A percentile compares a stretch with the other conserved stretches of the same genome.
Conservation (phyloP, 83 land plant genomes). For the Isoetes engelmannii region DNA sequence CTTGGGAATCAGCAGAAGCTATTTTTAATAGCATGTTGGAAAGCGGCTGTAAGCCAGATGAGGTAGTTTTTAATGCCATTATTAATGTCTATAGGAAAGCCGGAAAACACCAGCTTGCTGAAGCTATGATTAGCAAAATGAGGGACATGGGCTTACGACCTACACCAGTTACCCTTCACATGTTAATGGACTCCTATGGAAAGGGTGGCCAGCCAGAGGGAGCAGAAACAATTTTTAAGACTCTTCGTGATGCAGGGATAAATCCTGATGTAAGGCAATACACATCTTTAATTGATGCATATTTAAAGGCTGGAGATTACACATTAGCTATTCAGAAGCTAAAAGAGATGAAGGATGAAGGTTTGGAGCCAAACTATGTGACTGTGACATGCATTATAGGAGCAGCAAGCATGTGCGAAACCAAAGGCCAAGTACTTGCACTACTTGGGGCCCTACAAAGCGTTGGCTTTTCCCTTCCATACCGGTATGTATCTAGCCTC, state of each 20-base stretch:
- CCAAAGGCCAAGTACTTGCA: constrained; percentile 42
- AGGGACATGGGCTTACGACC: constrained; percentile 59
- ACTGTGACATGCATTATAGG: constrained; percentile 81
- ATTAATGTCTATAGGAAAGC: constrained; percentile 61
- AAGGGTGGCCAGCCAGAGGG: constrained; percentile 55
- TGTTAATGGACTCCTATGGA: constrained; percentile 77
- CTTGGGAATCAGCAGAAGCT: constrained; percentile 49
- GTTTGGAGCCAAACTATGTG: constrained; percentile 62
- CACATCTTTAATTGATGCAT: constrained; percentile 65
- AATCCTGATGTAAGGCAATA: constrained; percentile 49
- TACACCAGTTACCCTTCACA: constrained; percentile 60
- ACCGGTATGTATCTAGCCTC: constrained; percentile 43
- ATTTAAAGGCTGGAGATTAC: constrained; percentile 66
- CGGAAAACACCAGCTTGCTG: constrained; percentile 48
- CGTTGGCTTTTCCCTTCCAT: constrained; percentile 74
- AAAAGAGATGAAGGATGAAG: constrained; percentile 54
- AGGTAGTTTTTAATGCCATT: constrained; percentile 60
- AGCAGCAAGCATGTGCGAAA: constrained; percentile 62
- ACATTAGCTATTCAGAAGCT: constrained; percentile 53
- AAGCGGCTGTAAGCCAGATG: constrained; percentile 45
- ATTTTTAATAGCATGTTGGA: constrained; percentile 46
- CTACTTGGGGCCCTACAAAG: constrained; percentile 55
- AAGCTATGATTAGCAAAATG: constrained; percentile 52
- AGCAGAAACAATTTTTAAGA: constrained; percentile 58
- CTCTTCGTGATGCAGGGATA: constrained; percentile 37